Evolutionary conservation across 1,284 basidiomycete genomes (phyloP).

Genomic region (Abortiporus biennis): DNA sequence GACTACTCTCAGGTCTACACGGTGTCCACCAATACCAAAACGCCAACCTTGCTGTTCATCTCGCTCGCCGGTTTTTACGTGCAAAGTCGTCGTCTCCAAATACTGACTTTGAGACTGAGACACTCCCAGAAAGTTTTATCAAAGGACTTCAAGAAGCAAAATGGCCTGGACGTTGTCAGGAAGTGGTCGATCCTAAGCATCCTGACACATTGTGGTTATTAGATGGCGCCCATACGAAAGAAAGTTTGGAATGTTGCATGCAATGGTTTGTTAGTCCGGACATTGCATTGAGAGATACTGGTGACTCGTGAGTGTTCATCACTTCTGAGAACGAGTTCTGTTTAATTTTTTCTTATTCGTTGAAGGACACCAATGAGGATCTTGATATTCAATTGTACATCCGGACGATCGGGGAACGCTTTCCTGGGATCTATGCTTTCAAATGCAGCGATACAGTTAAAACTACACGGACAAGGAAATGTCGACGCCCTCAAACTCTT

Average conservation of each 20-base stretch:
- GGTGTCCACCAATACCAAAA: slow-evolving; percentile 91
- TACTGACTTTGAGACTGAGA: slow-evolving; percentile 20
- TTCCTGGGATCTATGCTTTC: slow-evolving; percentile 65
- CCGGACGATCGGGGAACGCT: slow-evolving; percentile 73
- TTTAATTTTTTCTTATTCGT: not conserved
- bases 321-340: too few relatives aligned
- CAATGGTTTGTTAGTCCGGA: slow-evolving; percentile 75
- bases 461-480: slow-evolving; percentile 31
- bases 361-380: slow-evolving; percentile 39
- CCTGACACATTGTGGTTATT: slow-evolving; percentile 74
- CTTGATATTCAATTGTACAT: slow-evolving; percentile 95
- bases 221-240: slow-evolving; percentile 94
- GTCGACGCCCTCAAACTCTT: slow-evolving; percentile 54
- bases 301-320: slow-evolving; percentile 15
- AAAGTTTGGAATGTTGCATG: slow-evolving; percentile 84
- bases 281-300: slow-evolving; percentile 33
- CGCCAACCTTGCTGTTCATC: slow-evolving; percentile 80
- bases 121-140: slow-evolving; percentile 49
- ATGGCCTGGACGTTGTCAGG: slow-evolving; percentile 98
- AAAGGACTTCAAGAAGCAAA: slow-evolving; percentile 64
- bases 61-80: slow-evolving; percentile 68
- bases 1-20: slow-evolving; percentile 56
- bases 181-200: slow-evolving; percentile 54
- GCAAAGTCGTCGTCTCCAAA: slow-evolving; percentile 21
- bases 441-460: slow-evolving; percentile 40